Evolutionary conservation across 441 rosid genomes (phyloP).

Genomic region (Daphne laureola): DNA sequence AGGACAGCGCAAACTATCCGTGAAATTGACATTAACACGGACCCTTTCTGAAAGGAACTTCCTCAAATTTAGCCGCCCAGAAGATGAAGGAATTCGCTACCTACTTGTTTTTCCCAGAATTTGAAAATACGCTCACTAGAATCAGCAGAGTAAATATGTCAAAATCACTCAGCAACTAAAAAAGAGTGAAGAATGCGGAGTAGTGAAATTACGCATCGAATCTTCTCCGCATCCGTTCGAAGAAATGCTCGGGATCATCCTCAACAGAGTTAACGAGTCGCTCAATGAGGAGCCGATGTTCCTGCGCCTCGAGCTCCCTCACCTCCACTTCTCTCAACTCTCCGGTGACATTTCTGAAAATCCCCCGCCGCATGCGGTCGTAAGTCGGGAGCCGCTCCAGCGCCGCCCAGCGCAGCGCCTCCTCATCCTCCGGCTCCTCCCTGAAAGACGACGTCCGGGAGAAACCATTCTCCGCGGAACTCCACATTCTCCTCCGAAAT

Average conservation of each 20-base stretch:
- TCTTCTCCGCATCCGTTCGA: slow-evolving; percentile 66
- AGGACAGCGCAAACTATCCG: too few species aligned
- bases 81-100: too few species aligned
- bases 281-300: slow-evolving; percentile 70
- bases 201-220: slow-evolving; percentile 56
- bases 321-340: slow-evolving; percentile 58
- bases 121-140: too few species aligned
- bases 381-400: slow-evolving; percentile 87
- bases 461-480: slow-evolving; percentile 68
- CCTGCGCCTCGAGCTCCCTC: slow-evolving; percentile 56
- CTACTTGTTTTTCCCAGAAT: too few species aligned
- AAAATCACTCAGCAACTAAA: neutral
- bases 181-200: too few species aligned
- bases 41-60: too few species aligned
- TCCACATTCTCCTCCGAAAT: slow-evolving; percentile 57
- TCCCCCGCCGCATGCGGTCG: slow-evolving; percentile 63
- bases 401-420: slow-evolving; percentile 90
- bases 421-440: slow-evolving; percentile 70
- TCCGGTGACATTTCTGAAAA: slow-evolving; percentile 62
- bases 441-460: slow-evolving; percentile 55
- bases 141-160: too few species aligned
- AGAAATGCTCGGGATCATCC: slow-evolving; percentile 80
- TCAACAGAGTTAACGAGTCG: slow-evolving; percentile 67
- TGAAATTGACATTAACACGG: too few species aligned
- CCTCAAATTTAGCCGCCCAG: too few species aligned